Evolutionary conservation across 306 rosid species (phyloP), one percentile per base, ranked within the genome.

Genomic region (Cicer yamashitae): DNA sequence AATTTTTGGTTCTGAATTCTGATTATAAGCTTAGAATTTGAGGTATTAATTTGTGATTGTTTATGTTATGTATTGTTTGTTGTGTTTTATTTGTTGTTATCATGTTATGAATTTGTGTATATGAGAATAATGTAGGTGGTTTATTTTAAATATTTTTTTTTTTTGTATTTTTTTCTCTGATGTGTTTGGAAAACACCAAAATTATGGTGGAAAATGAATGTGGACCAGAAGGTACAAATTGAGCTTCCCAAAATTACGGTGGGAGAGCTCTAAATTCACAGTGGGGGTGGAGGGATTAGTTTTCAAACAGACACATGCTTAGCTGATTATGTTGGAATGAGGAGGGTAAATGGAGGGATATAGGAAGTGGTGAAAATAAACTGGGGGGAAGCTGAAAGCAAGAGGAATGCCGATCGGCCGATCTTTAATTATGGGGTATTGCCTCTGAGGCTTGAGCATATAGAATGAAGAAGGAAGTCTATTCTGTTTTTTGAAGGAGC

Each of bases 121-220:
- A 5, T 37, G 34, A 71, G 70, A 39, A 52, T 22, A 75, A 79
- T 60, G 78, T 78, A 76, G 43, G 18, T 48, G 20, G 18, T 69
- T 76, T 51, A 11, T n/a, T 52, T 59, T 25, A 25, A 2, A 6
- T 43, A 43, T 25, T 34, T 41, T 52, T 0, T 52, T 15, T 59
- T 10, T 52, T 17, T 57, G 8, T 18, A 0, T 7, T 12, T 74
- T 54, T 7, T 37, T 3, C 12, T 30, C 37, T 30, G 37, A 3
- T 30, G 5, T 30, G 37, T 30, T 30, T 30, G 37, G 37, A 4
- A 30, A 4, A 30, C 37, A 3, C 37, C 37, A 30, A 30, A 30
- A 30, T 30, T 30, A 30, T 30, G 37, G 37, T 30, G 37, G 37
- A 30, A 30, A 30, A 30, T 30, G 37, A 30, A 30, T 30, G 37